A percentile compares a stretch with the other conserved stretches of the same genome.
phyloP scores from a whole-genome alignment of 2,329 filamentous ascomycete genomes.

The Arthroderma sp. region DNA sequence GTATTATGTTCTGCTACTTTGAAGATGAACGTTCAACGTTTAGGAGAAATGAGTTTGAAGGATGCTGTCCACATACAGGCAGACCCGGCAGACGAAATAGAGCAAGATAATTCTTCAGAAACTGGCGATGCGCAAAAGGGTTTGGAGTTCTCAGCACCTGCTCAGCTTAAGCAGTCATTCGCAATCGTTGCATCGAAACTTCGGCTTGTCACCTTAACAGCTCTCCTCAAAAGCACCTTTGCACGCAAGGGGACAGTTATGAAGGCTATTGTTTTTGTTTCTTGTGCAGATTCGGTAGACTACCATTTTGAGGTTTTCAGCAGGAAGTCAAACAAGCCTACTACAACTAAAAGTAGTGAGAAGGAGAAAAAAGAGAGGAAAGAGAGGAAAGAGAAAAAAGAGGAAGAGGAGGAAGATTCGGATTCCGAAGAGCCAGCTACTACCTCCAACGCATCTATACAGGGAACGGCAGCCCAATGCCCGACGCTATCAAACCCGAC shows the following conservation, averaged over 20 bases:
- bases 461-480: constrained; percentile 44
- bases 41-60: constrained; percentile 90
- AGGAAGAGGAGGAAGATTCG: constrained; percentile 10
- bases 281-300: constrained; percentile 91
- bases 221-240: constrained; percentile 76
- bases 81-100: constrained; percentile 45
- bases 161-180: constrained; percentile 89
- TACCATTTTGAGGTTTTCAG: constrained; percentile 85
- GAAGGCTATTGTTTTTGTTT: constrained; percentile 95
- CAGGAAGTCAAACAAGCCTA: constrained; percentile 21
- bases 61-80: constrained; percentile 80
- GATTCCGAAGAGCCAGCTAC: background rate
- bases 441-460: constrained; percentile 9
- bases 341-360: constrained; percentile 12
- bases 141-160: constrained; percentile 63
- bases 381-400: constrained; percentile 14
- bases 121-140: constrained; percentile 39
- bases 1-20: constrained; percentile 92
- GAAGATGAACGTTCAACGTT: constrained; percentile 90
- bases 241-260: constrained; percentile 79
- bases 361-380: constrained; percentile 15
- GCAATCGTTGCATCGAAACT: constrained; percentile 79
- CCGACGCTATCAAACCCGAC: constrained; percentile 62
- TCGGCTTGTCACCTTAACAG: constrained; percentile 74
- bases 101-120: constrained; percentile 35